These are phyloP conservation scores for Starmerella scarabaei DNA, from an alignment of 805 yeast genomes.

Conservation along the genomic window DNA sequence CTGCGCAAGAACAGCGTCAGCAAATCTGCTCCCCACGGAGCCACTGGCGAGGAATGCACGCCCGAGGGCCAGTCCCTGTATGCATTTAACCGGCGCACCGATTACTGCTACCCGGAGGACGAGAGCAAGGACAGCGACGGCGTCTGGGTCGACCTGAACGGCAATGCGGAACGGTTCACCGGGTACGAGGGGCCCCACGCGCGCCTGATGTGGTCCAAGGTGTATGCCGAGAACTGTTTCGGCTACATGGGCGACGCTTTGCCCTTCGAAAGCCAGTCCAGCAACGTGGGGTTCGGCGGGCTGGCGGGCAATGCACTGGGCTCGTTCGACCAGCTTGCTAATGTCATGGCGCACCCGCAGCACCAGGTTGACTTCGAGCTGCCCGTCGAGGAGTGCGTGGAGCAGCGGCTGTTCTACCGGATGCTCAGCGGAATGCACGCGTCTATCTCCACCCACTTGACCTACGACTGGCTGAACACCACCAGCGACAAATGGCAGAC, in stretches of 20 bases:
- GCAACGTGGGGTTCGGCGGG: not conserved
- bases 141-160: constrained; percentile 71
- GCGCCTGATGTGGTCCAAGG: constrained; percentile 81
- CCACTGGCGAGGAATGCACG: constrained; percentile 16
- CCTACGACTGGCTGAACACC: constrained; percentile 65
- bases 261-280: not conserved
- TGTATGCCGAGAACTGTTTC: constrained; percentile 85
- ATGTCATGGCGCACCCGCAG: constrained; percentile 18
- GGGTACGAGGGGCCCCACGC: constrained; percentile 93
- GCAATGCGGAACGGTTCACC: constrained; percentile 91
- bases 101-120: constrained; percentile 35
- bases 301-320: not conserved
- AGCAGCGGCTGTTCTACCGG: constrained; percentile 78
- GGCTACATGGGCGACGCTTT: constrained; percentile 29
- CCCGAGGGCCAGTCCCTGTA: constrained; percentile 18
- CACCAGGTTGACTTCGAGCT: constrained; percentile 15
- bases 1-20: constrained; percentile 30
- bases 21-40: constrained; percentile 20
- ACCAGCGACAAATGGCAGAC: constrained; percentile 75
- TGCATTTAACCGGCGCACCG: constrained; percentile 4
- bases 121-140: constrained; percentile 28
- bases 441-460: constrained; percentile 82
- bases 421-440: constrained; percentile 90
- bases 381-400: constrained; percentile 49
- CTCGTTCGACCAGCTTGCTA: constrained; percentile 2